Conservation (phyloP, 345 rosid species). For the Euclidium syriacum region DNA sequence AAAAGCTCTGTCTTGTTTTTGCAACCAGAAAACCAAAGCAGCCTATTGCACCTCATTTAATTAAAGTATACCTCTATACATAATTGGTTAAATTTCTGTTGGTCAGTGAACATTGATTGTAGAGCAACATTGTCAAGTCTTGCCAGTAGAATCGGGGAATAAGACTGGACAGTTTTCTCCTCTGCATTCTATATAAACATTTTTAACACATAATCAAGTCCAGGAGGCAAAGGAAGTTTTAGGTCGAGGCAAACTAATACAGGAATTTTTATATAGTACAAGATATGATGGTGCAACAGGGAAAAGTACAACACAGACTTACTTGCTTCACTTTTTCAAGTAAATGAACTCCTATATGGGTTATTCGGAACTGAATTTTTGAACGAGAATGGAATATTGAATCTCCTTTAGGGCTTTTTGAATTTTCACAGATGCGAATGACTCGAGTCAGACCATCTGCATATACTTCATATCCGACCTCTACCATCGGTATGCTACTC, state of each 20-base stretch:
- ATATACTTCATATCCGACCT: slow-evolving; percentile 87
- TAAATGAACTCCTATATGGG: slow-evolving; percentile 57
- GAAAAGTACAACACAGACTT: slow-evolving; percentile 23
- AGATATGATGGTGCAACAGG: slow-evolving; percentile 1
- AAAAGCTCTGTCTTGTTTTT: slow-evolving; percentile 4
- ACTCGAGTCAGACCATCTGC: slow-evolving; percentile 88
- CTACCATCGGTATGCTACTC: slow-evolving; percentile 41
- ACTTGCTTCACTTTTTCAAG: slow-evolving; percentile 72
- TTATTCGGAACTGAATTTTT: slow-evolving; percentile 61
- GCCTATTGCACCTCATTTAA: slow-evolving; percentile 1
- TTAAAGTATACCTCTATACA: slow-evolving; percentile 53
- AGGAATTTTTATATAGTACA: slow-evolving; percentile 1
- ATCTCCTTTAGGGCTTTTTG: slow-evolving; percentile 43
- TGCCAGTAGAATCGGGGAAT: slow-evolving; percentile 52
- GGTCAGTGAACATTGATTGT: slow-evolving; percentile 55
- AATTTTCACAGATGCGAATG: slow-evolving; percentile 65
- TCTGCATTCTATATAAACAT: slow-evolving; percentile 47
- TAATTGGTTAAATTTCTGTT: slow-evolving; percentile 63
- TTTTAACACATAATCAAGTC: slow-evolving; percentile 27
- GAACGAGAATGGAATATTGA: slow-evolving; percentile 39
- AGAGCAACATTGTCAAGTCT: slow-evolving; percentile 58
- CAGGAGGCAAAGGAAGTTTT: slow-evolving; percentile 9
- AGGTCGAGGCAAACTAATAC: slow-evolving; percentile 3
- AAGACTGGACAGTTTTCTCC: slow-evolving; percentile 34
- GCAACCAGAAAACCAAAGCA: slow-evolving; percentile 18